Conservation (phyloP, 139 green algal genomes). For the Yamagishiella unicocca region DNA sequence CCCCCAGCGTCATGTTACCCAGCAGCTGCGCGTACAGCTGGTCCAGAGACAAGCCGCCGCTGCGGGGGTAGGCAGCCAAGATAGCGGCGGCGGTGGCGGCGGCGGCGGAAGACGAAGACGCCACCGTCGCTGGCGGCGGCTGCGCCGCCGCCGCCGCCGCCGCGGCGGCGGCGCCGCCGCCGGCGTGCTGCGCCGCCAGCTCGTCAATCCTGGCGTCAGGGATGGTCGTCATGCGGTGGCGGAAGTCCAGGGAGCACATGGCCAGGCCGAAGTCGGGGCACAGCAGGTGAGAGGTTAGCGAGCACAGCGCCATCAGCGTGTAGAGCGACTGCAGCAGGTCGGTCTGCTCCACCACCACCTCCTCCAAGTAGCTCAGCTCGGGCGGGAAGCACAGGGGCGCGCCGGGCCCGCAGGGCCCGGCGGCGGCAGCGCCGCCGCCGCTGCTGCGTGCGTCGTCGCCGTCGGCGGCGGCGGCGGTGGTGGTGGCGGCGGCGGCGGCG, state of each 20-base stretch:
- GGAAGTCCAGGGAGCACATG: conserved; percentile 23
- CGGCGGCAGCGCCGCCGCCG: no score
- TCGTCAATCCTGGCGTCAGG: neutral
- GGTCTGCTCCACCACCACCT: conserved; percentile 26
- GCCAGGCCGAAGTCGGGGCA: conserved; percentile 13
- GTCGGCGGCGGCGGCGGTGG: neutral
- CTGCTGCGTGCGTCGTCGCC: neutral
- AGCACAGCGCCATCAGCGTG: conserved; percentile 29
- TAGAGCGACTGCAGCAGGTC: conserved; percentile 35
- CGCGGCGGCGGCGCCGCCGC: no score
- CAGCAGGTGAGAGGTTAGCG: conserved; percentile 19
- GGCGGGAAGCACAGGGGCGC: neutral
- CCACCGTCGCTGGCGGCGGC: neutral
- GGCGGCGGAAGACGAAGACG: conserved; percentile 8
- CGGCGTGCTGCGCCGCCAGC: conserved; percentile 4
- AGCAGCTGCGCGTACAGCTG: conserved; percentile 41
- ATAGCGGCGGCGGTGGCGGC: conserved; percentile 33
- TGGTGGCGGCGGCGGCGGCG: neutral
- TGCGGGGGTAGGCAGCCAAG: conserved; percentile 13
- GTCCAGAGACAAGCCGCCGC: conserved; percentile 5
- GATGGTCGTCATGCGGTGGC: conserved; percentile 1
- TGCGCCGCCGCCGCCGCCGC: neutral
- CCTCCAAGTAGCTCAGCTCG: conserved; percentile 18
- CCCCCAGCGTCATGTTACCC: conserved; percentile 18
- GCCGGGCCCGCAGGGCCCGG: no score